Evolutionary conservation across 129 eudicot genomes (phyloP).

Genomic region (Smallanthus sonchifolius): DNA sequence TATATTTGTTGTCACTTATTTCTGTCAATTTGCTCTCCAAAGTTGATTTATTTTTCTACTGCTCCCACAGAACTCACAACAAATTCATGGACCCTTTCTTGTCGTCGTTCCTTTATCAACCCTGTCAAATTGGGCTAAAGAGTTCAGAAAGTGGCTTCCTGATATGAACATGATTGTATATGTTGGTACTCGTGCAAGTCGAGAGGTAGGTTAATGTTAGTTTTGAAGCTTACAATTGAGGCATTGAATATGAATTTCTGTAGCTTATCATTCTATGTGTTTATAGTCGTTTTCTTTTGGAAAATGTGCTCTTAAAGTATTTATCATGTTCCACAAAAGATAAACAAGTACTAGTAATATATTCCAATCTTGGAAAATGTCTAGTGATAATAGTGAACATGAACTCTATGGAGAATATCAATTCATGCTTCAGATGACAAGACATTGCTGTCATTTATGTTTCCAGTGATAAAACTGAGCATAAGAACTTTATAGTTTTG

Average conservation of each 20-base stretch:
- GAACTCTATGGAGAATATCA: background rate
- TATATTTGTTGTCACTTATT: conserved; percentile 3
- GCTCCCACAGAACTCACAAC: conserved; percentile 74
- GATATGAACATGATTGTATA: conserved; percentile 85
- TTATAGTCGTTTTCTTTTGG: background rate
- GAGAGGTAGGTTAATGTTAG: conserved; percentile 60
- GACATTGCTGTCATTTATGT: background rate
- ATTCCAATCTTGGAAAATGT: background rate
- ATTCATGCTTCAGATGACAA: background rate
- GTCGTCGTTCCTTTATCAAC: conserved; percentile 99
- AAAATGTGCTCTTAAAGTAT: background rate
- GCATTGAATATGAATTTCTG: background rate
- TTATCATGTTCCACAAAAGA: background rate
- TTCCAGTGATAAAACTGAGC: background rate
- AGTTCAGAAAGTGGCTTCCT: conserved; percentile 96
- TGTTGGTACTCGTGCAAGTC: conserved; percentile 99
- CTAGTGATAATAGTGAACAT: background rate
- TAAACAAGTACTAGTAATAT: background rate
- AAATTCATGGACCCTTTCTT: conserved; percentile 95
- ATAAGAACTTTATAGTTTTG: background rate
- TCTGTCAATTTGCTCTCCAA: conserved; percentile 4
- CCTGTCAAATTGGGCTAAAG: conserved; percentile 98
- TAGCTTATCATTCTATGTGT: background rate
- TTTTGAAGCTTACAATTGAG: background rate
- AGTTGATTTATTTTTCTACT: conserved; percentile 7